Percentiles rank a stretch among this genome's conserved stretches.
phyloP scores from a whole-genome alignment of 2,329 filamentous ascomycete species.

The Rugonectria rugulosa region DNA sequence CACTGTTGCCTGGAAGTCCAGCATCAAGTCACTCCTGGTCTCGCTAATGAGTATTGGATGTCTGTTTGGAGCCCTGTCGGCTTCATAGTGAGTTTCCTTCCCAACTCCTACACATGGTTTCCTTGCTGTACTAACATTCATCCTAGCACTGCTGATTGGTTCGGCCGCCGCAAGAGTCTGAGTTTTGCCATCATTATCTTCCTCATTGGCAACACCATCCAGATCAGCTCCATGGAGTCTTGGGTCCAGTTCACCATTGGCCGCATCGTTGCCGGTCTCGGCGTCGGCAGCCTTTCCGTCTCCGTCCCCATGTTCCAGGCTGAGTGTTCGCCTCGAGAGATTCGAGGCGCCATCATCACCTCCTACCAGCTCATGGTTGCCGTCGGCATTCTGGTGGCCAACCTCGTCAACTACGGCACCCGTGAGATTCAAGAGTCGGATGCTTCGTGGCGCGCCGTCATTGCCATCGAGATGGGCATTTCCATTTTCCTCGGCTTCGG shows the following conservation, averaged over 20 bases:
- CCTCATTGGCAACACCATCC: slow-evolving; percentile 70
- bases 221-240: slow-evolving; percentile 64
- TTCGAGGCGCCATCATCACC: slow-evolving; percentile 69
- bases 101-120: too few relatives aligned
- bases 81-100: too few relatives aligned
- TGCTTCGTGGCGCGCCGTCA: slow-evolving; percentile 68
- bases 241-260: slow-evolving; percentile 75
- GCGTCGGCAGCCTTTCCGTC: slow-evolving; percentile 71
- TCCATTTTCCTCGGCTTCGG: slow-evolving; percentile 61
- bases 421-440: slow-evolving; percentile 50
- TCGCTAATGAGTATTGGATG: slow-evolving; percentile 65
- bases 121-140: too few relatives aligned
- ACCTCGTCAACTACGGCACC: slow-evolving; percentile 62
- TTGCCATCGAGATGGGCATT: slow-evolving; percentile 62
- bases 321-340: slow-evolving; percentile 67
- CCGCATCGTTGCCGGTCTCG: slow-evolving; percentile 71
- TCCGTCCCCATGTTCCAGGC: slow-evolving; percentile 73
- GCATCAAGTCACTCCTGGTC: slow-evolving; percentile 60
- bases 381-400: slow-evolving; percentile 68
- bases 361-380: slow-evolving; percentile 81
- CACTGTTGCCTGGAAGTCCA: slow-evolving; percentile 48
- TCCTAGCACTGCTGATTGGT: slow-evolving; percentile 64
- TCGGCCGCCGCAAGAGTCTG: slow-evolving; percentile 64
- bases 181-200: slow-evolving; percentile 63
- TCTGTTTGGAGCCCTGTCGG: slow-evolving; percentile 60